Evolutionary conservation across 306 rosid genomes (phyloP).

Genomic region (Citrullus amarus): DNA sequence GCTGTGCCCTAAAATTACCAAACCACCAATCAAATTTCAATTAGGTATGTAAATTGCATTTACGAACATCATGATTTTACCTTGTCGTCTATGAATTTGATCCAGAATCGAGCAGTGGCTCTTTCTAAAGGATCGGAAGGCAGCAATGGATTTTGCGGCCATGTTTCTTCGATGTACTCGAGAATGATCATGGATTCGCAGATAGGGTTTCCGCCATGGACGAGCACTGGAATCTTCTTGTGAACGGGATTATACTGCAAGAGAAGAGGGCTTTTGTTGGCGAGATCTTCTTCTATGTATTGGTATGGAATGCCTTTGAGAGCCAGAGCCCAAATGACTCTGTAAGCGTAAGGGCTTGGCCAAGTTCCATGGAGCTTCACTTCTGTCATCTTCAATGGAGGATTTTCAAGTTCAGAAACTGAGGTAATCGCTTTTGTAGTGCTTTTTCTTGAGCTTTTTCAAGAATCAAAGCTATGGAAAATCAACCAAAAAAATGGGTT

Average conservation of each 20-base stretch:
- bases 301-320: constrained; percentile 33
- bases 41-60: too few relatives aligned
- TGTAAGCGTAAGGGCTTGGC: constrained; percentile 29
- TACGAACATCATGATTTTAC: not conserved
- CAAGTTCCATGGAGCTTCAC: constrained; percentile 31
- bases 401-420: not conserved
- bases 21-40: not conserved
- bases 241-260: constrained; percentile 32
- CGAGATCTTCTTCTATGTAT: constrained; percentile 36
- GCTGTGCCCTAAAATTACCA: not conserved
- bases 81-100: constrained; percentile 15
- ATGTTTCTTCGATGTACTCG: constrained; percentile 32
- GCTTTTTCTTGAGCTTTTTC: not conserved
- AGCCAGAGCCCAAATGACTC: constrained; percentile 39
- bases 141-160: constrained; percentile 22
- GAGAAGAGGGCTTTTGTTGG: constrained; percentile 25
- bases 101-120: constrained; percentile 29
- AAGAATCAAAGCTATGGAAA: not conserved
- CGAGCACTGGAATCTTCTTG: constrained; percentile 38
- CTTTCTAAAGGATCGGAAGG: constrained; percentile 17
- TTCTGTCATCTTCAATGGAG: not conserved
- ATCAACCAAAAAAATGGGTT: not conserved
- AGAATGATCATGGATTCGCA: constrained; percentile 33
- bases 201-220: constrained; percentile 34
- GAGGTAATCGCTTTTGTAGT: not conserved